Percentiles rank a stretch among this genome's conserved stretches.
Evolutionary conservation across 2,329 filamentous ascomycete genomes (phyloP).

Genomic region (Stachybotrys chlorohalonatus): DNA sequence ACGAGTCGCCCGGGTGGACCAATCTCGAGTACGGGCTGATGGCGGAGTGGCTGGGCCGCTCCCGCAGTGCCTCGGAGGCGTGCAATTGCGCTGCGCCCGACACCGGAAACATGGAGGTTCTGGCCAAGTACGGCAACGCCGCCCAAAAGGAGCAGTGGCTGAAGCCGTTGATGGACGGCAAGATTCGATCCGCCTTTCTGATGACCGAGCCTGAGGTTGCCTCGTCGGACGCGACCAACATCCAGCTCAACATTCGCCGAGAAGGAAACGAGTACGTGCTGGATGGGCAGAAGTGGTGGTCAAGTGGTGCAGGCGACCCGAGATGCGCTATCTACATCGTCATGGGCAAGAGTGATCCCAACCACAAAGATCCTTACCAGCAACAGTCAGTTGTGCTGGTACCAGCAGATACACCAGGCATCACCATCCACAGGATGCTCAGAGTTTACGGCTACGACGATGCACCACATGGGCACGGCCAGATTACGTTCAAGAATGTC

Average conservation of each 20-base stretch:
- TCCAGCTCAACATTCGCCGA: slow-evolving; percentile 69
- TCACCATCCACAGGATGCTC: slow-evolving; percentile 91
- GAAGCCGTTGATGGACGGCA: slow-evolving; percentile 68
- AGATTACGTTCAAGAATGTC: slow-evolving; percentile 83
- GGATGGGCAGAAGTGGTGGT: slow-evolving; percentile 99
- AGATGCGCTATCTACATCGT: slow-evolving; percentile 91
- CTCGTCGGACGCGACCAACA: slow-evolving; percentile 88
- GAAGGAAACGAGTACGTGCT: slow-evolving; percentile 86
- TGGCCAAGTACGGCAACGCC: slow-evolving; percentile 84
- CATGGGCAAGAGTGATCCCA: slow-evolving; percentile 84
- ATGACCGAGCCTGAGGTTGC: slow-evolving; percentile 92
- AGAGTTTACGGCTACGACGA: slow-evolving; percentile 94
- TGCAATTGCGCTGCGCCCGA: slow-evolving; percentile 87
- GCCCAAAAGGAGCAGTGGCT: slow-evolving; percentile 81
- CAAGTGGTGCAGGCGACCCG: slow-evolving; percentile 85
- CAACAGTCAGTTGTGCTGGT: slow-evolving; percentile 94
- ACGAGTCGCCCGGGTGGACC: slow-evolving; percentile 85
- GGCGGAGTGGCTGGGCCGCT: slow-evolving; percentile 92
- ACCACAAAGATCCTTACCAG: slow-evolving; percentile 68
- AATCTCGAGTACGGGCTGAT: slow-evolving; percentile 97
- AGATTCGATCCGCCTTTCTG: slow-evolving; percentile 82
- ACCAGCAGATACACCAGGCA: slow-evolving; percentile 68
- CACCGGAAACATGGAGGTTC: slow-evolving; percentile 91
- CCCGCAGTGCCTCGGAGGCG: slow-evolving; percentile 71
- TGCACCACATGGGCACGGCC: slow-evolving; percentile 94